Evolutionary conservation across 768 basidiomycete species (phyloP).

Genomic region (Gloeostereum incarnatum): DNA sequence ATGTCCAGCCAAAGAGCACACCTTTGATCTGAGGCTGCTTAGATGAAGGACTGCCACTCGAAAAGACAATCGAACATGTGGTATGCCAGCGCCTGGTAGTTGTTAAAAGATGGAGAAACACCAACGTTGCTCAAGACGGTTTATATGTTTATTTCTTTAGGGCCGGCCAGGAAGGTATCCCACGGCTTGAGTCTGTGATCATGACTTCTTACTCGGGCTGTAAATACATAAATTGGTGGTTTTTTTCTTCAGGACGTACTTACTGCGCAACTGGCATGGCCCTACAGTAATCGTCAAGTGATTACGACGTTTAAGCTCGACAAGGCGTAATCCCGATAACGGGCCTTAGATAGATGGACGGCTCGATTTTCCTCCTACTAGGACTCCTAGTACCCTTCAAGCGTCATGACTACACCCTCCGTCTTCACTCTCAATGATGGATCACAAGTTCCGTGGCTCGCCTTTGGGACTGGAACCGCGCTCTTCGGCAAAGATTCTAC

Average conservation of each 20-base stretch:
- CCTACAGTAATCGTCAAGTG: too few species aligned
- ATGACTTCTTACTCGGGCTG: too few species aligned
- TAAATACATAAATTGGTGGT: too few species aligned
- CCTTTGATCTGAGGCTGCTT: constrained; percentile 45
- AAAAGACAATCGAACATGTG: constrained; percentile 45
- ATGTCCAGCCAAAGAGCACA: constrained; percentile 57
- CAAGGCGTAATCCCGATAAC: too few species aligned
- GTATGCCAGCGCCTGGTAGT: constrained; percentile 41
- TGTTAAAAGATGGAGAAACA: constrained; percentile 54
- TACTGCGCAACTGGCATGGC: too few species aligned
- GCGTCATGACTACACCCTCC: constrained; percentile 17
- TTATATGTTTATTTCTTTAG: constrained; percentile 28
- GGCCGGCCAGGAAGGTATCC: too few species aligned
- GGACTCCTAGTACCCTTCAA: too few species aligned
- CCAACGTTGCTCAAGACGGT: background rate
- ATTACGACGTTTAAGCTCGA: too few species aligned
- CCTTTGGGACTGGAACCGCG: constrained; percentile 55
- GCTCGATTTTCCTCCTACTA: too few species aligned
- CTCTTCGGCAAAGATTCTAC: constrained; percentile 34
- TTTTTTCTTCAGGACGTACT: too few species aligned
- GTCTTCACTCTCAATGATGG: constrained; percentile 52
- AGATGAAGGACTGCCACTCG: constrained; percentile 40
- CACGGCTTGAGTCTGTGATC: too few species aligned
- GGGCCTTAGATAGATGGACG: too few species aligned
- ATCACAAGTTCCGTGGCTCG: constrained; percentile 42